These are phyloP conservation scores for Hypholoma sublateritium DNA, from an alignment of 768 basidiomycete species.

Conservation along the genomic window DNA sequence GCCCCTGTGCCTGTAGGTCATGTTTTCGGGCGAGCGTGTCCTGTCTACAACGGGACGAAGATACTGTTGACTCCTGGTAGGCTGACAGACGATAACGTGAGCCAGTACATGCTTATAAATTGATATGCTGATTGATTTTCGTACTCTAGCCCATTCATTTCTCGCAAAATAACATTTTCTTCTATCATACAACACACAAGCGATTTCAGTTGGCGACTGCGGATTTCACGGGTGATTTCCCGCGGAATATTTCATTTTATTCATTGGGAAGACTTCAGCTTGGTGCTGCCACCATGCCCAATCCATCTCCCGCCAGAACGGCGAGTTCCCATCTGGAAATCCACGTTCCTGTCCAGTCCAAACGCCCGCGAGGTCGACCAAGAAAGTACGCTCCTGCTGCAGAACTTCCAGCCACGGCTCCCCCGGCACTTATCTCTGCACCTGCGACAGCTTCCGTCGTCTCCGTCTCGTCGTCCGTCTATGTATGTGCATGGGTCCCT, in stretches of 20 bases:
- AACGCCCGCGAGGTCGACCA: too few relatives aligned
- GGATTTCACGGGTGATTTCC: slow-evolving; percentile 17
- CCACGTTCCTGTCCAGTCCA: too few relatives aligned
- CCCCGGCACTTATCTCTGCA: too few relatives aligned
- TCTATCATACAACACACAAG: slow-evolving; percentile 20
- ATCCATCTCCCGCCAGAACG: too few relatives aligned
- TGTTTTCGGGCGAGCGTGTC: slow-evolving; percentile 11
- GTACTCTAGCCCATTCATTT: slow-evolving; percentile 6
- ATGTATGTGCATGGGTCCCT: slow-evolving; percentile 22
- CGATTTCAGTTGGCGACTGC: slow-evolving; percentile 17
- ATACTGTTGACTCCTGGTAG: slow-evolving; percentile 24
- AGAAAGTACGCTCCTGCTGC: too few relatives aligned
- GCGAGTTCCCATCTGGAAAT: too few relatives aligned
- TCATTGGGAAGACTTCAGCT: background rate
- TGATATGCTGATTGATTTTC: background rate
- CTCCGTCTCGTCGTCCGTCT: slow-evolving; percentile 3
- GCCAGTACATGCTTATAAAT: background rate
- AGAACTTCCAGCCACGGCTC: too few relatives aligned
- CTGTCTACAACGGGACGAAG: slow-evolving; percentile 23
- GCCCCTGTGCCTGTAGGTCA: slow-evolving; percentile 10
- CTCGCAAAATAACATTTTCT: slow-evolving; percentile 12
- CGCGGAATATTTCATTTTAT: slow-evolving; percentile 19
- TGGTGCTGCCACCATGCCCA: too few relatives aligned
- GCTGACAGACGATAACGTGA: slow-evolving; percentile 7
- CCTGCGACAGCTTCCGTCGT: too few relatives aligned